Evolutionary conservation across 164 flowering plant genomes (phyloP), one percentile per base, ranked within the genome.

Genomic region (Macadamia tetraphylla): DNA sequence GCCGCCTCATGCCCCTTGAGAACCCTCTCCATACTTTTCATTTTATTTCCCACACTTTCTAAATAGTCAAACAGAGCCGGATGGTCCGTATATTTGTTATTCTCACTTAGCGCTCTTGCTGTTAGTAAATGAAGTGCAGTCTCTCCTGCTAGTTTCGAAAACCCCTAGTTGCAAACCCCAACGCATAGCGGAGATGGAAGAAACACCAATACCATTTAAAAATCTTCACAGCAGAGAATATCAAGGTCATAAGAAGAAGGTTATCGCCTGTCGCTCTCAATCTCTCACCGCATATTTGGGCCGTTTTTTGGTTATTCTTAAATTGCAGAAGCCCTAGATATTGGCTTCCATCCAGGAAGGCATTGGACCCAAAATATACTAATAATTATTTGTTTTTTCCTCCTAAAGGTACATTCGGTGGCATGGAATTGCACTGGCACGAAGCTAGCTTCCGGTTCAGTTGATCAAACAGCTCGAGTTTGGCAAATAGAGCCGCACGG

Each of bases 371-470:
- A 31, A 29, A 51, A 57, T 58, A 44, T 14, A 42, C 62, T 60
- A 46, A 53, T 17, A 44, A 52, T 6, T 32, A 10, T 2, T 8
- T 40, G 13, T 56, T 18, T 11, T 59, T n/a, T 51, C 5, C 12
- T 4, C 13, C 9, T 14, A 29, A 23, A 94, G 98, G 98, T 94
- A 23, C 98, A 94, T 77, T 94, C 98, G 10, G 98, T 94, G 64
- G 97, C 98, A 35, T 94, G 98, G 98, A 94, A 92, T 76, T 94
- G 96, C 70, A 71, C 81, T 3, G 97, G 97, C 55, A 85, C 87
- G 62, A 94, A 92, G 84, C 88, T 94, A 1, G 98, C 98, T 14
- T 90, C 98, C 0, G 98, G 96, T 67, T 91, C 95, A 18, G 98
- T 91, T 3, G 95, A 91, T 77, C 97, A 94, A 76, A 90, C 97